Conservation (phyloP, 23 red algal species). For the Pyropia haitanensis region DNA sequence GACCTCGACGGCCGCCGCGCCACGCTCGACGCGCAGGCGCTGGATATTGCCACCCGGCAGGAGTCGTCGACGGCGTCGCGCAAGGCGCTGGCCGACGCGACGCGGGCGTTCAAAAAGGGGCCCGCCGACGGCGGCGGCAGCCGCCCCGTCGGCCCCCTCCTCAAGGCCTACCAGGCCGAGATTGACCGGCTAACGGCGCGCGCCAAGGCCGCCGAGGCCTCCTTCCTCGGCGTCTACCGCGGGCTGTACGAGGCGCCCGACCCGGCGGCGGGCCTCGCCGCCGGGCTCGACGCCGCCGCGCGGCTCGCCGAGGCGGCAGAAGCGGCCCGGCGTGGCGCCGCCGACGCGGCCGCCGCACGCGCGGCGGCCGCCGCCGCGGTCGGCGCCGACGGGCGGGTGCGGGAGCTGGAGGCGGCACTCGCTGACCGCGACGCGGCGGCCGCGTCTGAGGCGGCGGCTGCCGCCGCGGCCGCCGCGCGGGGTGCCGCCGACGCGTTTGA, state of each 20-base stretch:
- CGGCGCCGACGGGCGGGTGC: conserved; percentile 14
- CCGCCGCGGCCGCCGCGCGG: conserved; percentile 26
- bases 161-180: conserved; percentile 80
- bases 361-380: conserved; percentile 12
- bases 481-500: conserved; percentile 60
- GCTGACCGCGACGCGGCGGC: not conserved
- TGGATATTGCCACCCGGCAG: conserved; percentile 50
- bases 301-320: not conserved
- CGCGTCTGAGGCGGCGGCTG: conserved; percentile 12
- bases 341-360: conserved; percentile 12
- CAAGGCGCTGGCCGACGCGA: conserved; percentile 41
- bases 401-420: conserved; percentile 42
- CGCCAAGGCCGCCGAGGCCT: conserved; percentile 54
- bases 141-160: conserved; percentile 11
- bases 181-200: conserved; percentile 71
- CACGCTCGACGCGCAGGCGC: conserved; percentile 40
- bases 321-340: conserved; percentile 14
- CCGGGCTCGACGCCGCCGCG: conserved; percentile 1
- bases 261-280: conserved; percentile 26
- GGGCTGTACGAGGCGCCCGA: conserved; percentile 61
- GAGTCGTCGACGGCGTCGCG: conserved; percentile 33
- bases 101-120: conserved; percentile 29
- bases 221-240: conserved; percentile 68
- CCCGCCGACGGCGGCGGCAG: conserved; percentile 21
- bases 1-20: conserved; percentile 52